phyloP scores from a whole-genome alignment of 192 early-diverging fungal genomes.

The Coemansia sp. region DNA sequence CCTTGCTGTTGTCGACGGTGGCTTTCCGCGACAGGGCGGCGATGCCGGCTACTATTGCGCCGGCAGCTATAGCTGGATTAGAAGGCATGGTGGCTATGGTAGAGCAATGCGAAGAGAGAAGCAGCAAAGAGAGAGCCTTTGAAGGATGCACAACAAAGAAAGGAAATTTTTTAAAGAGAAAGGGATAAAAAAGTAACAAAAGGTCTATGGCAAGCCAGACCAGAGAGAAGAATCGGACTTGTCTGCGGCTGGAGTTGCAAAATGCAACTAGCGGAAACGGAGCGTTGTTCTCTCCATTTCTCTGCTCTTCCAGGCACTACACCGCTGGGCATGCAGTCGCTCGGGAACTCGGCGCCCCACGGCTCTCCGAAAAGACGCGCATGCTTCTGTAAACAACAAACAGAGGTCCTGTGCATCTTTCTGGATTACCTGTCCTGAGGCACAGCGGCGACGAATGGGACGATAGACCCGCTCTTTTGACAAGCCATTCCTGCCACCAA shows the following conservation, averaged over 20 bases:
- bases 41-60: conserved; percentile 20
- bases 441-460: too few relatives aligned
- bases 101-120: too few relatives aligned
- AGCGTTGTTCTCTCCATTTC: too few relatives aligned
- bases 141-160: background rate
- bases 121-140: background rate
- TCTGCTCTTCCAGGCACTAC: background rate
- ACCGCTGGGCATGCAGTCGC: background rate
- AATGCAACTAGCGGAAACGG: too few relatives aligned
- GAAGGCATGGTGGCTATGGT: conserved; percentile 16
- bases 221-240: too few relatives aligned
- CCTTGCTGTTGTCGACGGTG: conserved; percentile 37
- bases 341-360: background rate
- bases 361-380: conserved; percentile 1
- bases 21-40: conserved; percentile 26
- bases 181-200: background rate
- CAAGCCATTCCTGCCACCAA: too few relatives aligned
- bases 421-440: too few relatives aligned
- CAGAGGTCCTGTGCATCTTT: too few relatives aligned
- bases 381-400: too few relatives aligned
- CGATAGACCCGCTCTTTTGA: too few relatives aligned
- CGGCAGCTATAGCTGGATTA: conserved; percentile 23
- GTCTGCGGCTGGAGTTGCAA: too few relatives aligned
- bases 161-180: conserved; percentile 1
- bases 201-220: too few relatives aligned